Conservation (phyloP, 2,329 filamentous ascomycete genomes). For the Talaromyces rugulosus region DNA sequence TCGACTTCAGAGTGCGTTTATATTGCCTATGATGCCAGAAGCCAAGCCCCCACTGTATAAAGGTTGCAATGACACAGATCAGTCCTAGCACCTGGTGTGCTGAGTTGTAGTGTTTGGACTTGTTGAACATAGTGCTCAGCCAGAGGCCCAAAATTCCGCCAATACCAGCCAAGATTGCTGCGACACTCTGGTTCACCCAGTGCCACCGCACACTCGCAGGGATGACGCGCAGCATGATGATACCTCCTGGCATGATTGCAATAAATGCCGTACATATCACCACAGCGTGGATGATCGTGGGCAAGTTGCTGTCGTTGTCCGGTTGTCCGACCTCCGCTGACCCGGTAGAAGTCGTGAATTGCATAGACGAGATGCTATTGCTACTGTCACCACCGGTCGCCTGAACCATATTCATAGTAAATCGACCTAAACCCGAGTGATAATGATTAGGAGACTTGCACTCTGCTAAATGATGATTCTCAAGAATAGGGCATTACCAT, state of each 20-base stretch:
- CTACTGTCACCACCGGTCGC: constrained; percentile 17
- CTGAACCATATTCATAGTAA: constrained; percentile 18
- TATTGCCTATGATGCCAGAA: constrained; percentile 36
- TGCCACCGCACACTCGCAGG: constrained; percentile 29
- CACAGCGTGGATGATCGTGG: constrained; percentile 17
- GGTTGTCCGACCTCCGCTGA: constrained; percentile 7
- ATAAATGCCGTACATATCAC: constrained; percentile 16
- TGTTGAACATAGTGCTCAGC: constrained; percentile 27
- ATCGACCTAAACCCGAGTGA: constrained; percentile 9
- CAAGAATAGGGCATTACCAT: constrained; percentile 9
- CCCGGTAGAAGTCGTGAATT: constrained; percentile 12
- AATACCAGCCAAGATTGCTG: constrained; percentile 33
- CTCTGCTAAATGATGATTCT: not conserved
- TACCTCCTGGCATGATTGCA: constrained; percentile 17
- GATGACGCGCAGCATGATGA: constrained; percentile 17
- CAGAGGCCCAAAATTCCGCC: constrained; percentile 40
- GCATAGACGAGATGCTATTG: constrained; percentile 5
- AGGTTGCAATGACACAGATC: constrained; percentile 29
- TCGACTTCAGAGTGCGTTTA: constrained; percentile 13
- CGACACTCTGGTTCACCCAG: constrained; percentile 35
- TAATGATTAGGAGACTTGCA: not conserved
- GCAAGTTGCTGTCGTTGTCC: constrained; percentile 18
- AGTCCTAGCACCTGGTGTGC: constrained; percentile 48
- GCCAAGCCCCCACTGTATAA: constrained; percentile 36
- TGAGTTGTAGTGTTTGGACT: constrained; percentile 41